Base-by-base conservation (phyloP, 2,329 filamentous ascomycete genomes). In the Anisogramma anomala region DNA sequence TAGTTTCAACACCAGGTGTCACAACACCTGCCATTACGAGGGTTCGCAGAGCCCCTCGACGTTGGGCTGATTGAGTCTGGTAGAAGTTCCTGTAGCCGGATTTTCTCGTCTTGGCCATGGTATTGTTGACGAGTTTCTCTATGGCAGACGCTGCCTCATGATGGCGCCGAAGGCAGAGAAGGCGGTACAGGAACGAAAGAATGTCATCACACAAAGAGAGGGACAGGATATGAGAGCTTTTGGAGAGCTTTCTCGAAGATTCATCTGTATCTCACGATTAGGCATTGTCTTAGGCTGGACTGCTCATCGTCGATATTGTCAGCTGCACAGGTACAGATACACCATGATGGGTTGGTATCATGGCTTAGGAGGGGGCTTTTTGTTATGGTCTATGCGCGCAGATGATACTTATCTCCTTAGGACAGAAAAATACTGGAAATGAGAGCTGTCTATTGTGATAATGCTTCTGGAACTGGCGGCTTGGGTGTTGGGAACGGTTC, bases 251-350 rank as follows among this genome's bases (percentile, higher is more conserved):
- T 28, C 35, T 32, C 17, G 34, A 36, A 47, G 34, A 47, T 44
- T 31, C 44, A 47, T 47, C 19, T 36, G 32, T 46, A 38, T 47
- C 14, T 40, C 28, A 39, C 37, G 41, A 27, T 35, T 33, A 43
- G 37, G 32, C 41, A 44, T 47, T 26, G 37, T 36, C 27, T 47
- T 41, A 39, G 41, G 30, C 14, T 35, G 31, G 25, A 22, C 15
- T 35, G 26, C 22, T 39, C 35, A 26, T 35, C 26, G 41, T 41
- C 42, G 39, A 34, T 36, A 42, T 45, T 31, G 34, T 39, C 41
- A 44, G 31, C 36, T 33, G 37, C 37, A 17, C 27, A 41, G 22
- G 14, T 44, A 41, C 28, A 8, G 35, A 25, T 34, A 34, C 23
- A 17, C 31, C 23, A 27, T 38, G 31, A 17, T 30, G 19, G 31